Base-by-base conservation (phyloP, 192 early-diverging fungal species). In the Dissophora ornata region DNA sequence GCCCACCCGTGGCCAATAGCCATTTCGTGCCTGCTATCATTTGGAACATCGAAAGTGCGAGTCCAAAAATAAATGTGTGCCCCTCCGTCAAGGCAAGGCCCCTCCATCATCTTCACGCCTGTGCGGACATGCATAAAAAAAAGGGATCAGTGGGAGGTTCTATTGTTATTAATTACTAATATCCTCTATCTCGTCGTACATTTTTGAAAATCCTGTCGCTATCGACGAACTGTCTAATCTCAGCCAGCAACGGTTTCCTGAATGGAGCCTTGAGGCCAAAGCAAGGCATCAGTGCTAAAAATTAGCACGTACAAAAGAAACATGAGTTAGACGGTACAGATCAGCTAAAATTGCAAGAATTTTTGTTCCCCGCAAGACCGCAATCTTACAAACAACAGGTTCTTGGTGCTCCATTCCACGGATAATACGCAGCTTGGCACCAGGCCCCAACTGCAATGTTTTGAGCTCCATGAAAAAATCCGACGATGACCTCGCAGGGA, bases 371-470 rank as follows among this genome's bases (percentile, higher is more conserved):
- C n/a, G n/a, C n/a, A n/a, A n/a, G n/a, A 49, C 16, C 3, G 19
- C 41, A 40, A 9, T 38, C 55, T 49, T 70, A 71, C 80, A 63
- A 60, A 63, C 50, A 16, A 79, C 64, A 4, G 74, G 74, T 41
- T 78, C 73, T 38, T 55, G 38, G 36, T 82, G 80, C 2, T 32
- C 69, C 80, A 79, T 82, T 26, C 64, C 74, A 13, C 40, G 15
- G 1, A 63, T 45, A 28, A 79, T 36, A 10, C 68, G 62, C 12
- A 82, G 30, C 50, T 38, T 70, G 2, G 66, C 55, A 44, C 50
- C 36, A 4, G 73, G 46, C 15, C 67, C 64, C 36, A 79, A 33
- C 8, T 79, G 59, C 28, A 82, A 50, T 11, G 74, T 62, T 57
- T 68, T 71, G 46, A 82, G 57, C 19, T 79, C 67, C 38, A 56